These are phyloP conservation scores for Mycena floridula DNA, from an alignment of 768 basidiomycete genomes.

Conservation along the genomic window DNA sequence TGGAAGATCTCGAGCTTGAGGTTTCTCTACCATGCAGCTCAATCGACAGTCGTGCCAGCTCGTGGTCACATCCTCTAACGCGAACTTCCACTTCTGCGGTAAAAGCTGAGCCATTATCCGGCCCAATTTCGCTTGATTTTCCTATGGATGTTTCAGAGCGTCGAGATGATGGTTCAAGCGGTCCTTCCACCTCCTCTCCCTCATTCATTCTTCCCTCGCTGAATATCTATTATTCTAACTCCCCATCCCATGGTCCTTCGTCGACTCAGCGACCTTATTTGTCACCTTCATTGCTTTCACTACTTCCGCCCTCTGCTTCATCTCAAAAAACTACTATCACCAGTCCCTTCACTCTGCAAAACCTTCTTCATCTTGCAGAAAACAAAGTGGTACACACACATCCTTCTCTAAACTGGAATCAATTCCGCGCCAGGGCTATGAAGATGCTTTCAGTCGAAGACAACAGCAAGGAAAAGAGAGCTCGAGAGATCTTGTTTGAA, in stretches of 20 bases:
- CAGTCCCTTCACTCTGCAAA: conserved; percentile 1
- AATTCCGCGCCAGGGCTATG: conserved; percentile 8
- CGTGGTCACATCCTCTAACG: not conserved
- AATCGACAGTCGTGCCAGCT: not conserved
- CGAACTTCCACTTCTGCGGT: not conserved
- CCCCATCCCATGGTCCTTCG: not conserved
- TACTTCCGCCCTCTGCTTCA: conserved; percentile 22
- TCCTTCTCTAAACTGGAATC: conserved; percentile 11
- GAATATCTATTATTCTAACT: conserved; percentile 11
- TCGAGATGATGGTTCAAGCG: too few relatives aligned
- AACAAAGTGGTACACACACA: conserved; percentile 7
- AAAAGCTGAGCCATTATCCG: conserved; percentile 11
- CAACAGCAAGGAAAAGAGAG: conserved; percentile 3
- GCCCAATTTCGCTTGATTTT: conserved; percentile 3
- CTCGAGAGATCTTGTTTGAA: conserved; percentile 9
- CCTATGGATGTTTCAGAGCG: not conserved
- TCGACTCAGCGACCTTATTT: not conserved
- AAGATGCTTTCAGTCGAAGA: conserved; percentile 1
- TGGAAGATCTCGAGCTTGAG: conserved; percentile 36
- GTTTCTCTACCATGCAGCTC: not conserved
- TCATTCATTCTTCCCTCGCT: conserved; percentile 20
- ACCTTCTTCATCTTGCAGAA: conserved; percentile 8
- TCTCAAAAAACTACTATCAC: not conserved
- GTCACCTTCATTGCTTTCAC: conserved; percentile 21
- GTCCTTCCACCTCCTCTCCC: too few relatives aligned